A percentile compares a stretch with the other conserved stretches of the same genome.
Conservation (phyloP, 192 early-diverging fungal species). For the Cladochytrium replicatum region DNA sequence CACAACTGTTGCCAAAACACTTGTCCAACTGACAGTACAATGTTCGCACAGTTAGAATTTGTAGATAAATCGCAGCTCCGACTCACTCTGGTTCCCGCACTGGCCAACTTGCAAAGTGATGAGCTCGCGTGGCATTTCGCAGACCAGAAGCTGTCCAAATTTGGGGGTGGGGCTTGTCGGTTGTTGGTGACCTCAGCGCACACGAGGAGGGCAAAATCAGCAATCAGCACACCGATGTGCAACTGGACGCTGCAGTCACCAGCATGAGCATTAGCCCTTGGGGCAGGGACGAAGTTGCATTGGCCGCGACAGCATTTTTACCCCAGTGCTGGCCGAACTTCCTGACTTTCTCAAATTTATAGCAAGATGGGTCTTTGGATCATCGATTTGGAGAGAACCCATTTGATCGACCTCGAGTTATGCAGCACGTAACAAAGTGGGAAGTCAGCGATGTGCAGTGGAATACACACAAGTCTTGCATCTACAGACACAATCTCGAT, state of each 20-base stretch:
- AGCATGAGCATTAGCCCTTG: constrained; percentile 65
- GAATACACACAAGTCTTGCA: constrained; percentile 66
- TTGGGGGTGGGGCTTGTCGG: too few relatives aligned
- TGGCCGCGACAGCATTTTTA: constrained; percentile 55
- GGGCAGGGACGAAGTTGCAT: constrained; percentile 61
- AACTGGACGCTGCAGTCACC: constrained; percentile 43
- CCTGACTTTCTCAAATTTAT: constrained; percentile 10
- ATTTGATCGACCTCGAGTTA: constrained; percentile 48
- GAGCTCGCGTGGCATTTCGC: too few relatives aligned
- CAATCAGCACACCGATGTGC: constrained; percentile 8
- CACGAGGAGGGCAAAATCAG: too few relatives aligned
- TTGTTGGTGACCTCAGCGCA: too few relatives aligned
- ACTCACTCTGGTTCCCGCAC: constrained; percentile 92
- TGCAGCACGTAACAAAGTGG: constrained; percentile 73
- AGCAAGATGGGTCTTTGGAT: constrained; percentile 65
- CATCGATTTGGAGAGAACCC: constrained; percentile 67
- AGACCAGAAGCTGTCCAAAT: too few relatives aligned
- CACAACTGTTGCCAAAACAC: constrained; percentile 94
- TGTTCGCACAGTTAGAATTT: too few relatives aligned
- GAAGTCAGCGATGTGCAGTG: constrained; percentile 75
- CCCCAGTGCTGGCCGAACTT: not conserved
- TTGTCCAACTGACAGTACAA: constrained; percentile 63
- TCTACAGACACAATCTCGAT: constrained; percentile 39
- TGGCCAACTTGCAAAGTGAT: constrained; percentile 94
- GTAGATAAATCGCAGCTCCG: too few relatives aligned